phyloP scores from a whole-genome alignment of 371 early-diverging fungal species.

The Mortierella sp. region DNA sequence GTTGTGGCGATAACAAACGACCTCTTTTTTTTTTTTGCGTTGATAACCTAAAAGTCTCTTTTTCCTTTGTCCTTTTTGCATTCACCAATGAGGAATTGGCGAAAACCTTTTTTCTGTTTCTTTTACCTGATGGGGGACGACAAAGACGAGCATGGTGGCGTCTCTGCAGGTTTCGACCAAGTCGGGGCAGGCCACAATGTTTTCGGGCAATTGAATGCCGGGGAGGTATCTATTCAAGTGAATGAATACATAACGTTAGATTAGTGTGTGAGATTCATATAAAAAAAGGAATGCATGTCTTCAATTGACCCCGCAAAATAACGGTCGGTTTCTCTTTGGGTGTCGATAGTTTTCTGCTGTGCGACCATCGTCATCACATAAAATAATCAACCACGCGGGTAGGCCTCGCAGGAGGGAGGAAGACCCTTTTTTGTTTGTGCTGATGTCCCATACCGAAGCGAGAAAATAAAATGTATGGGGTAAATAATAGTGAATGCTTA shows the following conservation, averaged over 20 bases:
- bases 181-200: constrained; percentile 91
- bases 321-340: constrained; percentile 10
- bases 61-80: not conserved
- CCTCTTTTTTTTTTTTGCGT: not conserved
- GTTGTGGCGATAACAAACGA: not conserved
- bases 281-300: not conserved
- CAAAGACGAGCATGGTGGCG: constrained; percentile 94
- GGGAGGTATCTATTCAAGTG: constrained; percentile 83
- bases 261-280: not conserved
- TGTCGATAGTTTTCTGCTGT: constrained; percentile 3
- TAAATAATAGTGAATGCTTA: constrained; percentile 55
- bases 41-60: not conserved
- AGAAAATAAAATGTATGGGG: not conserved
- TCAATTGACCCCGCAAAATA: not conserved
- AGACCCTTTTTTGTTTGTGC: constrained; percentile 15
- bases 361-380: not conserved
- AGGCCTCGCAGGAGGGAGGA: too few relatives aligned
- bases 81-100: not conserved
- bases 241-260: not conserved
- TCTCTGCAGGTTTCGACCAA: constrained; percentile 81
- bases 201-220: constrained; percentile 88
- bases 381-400: not conserved
- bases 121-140: constrained; percentile 92
- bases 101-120: not conserved
- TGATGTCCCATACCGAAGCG: not conserved